Base-by-base conservation (phyloP, 2,329 filamentous ascomycete species). In the Teratosphaeria zuluensis region DNA sequence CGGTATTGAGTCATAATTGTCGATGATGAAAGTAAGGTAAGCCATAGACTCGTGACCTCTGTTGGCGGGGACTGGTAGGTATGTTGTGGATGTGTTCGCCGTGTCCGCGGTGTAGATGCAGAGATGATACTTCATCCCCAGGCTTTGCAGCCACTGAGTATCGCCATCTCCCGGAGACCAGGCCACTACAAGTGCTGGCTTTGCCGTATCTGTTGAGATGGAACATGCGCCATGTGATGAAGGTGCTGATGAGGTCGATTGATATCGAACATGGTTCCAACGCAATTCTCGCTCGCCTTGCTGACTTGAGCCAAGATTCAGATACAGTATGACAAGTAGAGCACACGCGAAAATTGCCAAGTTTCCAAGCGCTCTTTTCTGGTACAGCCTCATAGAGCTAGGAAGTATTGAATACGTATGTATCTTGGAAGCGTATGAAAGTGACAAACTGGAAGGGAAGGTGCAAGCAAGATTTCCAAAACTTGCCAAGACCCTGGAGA, bases 21-120 rank as follows among this genome's bases (percentile, higher is more conserved):
- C 81, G 66, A 83, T 77, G 61, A 85, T 76, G 70, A 82, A 85
- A 16, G 79, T 82, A 51, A 84, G 75, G 66, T 85, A 85, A 6
- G 82, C 77, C 72, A 84, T 80, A 35, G 81, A 81, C 71, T 86
- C 84, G 64, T 83, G 80, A 38, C 83, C 84, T 65, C 82, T 81
- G 64, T 80, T 80, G 12, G 72, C 72, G 2, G 78, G 78, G 1
- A 77, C 72, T 57, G 76, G 75, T 1, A 79, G 72, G 33, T 69
- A 54, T 5, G 69, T 70, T 8, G 60, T 63, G 21, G 59, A 55
- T 33, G 72, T 64, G 2, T 67, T 63, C 16, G 42, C 42, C 2
- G 67, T 66, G 59, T 79, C 77, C 31, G 71, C 73, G 12, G 70
- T 73, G 68, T 80, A 80, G 5, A 77, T 63, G 65, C 78, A 80